Conservation (phyloP, 2,329 filamentous ascomycete genomes). For the Trichoderma pleuroti region DNA sequence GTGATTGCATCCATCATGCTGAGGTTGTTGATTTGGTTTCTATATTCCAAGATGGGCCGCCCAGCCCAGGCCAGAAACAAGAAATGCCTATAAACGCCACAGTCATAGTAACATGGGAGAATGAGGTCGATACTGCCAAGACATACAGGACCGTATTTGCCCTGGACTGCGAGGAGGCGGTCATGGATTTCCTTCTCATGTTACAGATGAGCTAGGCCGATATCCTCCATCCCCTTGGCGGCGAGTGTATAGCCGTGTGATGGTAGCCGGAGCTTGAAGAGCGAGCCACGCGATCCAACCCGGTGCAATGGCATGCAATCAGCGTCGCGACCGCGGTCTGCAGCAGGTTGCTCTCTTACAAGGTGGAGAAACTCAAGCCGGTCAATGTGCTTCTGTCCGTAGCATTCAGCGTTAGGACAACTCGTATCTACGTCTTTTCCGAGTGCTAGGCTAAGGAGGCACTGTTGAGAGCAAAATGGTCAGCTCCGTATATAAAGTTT, state of each 20-base stretch:
- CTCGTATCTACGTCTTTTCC: slow-evolving; percentile 25
- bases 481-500: slow-evolving; percentile 15
- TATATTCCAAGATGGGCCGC: not conserved
- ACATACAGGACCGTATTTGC: slow-evolving; percentile 34
- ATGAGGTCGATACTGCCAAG: slow-evolving; percentile 31
- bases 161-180: slow-evolving; percentile 30
- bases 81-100: slow-evolving; percentile 31
- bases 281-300: slow-evolving; percentile 29
- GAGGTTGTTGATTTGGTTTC: not conserved
- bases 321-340: not conserved
- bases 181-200: slow-evolving; percentile 34
- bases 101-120: slow-evolving; percentile 32
- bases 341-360: not conserved
- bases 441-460: slow-evolving; percentile 26
- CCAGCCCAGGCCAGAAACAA: slow-evolving; percentile 33
- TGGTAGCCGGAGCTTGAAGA: slow-evolving; percentile 38
- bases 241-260: slow-evolving; percentile 29
- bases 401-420: not conserved
- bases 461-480: slow-evolving; percentile 30
- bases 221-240: slow-evolving; percentile 35
- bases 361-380: not conserved
- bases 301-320: slow-evolving; percentile 28
- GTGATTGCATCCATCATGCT: not conserved
- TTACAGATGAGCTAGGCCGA: slow-evolving; percentile 23
- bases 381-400: not conserved